Percentiles rank a stretch among this genome's conserved stretches.
Conservation (phyloP, 805 yeast species). For the Metschnikowia orientalis region DNA sequence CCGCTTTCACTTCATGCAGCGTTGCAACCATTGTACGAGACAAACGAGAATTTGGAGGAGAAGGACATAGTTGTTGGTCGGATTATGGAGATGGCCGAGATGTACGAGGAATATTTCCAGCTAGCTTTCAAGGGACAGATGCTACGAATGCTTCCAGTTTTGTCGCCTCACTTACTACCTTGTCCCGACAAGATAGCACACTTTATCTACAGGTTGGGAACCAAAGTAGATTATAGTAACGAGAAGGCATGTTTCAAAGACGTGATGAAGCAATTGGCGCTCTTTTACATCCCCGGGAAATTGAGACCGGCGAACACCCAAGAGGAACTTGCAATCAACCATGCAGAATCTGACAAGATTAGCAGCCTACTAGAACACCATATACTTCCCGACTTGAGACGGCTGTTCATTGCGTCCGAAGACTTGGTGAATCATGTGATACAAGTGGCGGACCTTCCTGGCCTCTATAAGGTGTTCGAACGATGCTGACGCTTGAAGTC, state of each 20-base stretch:
- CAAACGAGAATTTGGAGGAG: constrained; percentile 16
- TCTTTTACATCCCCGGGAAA: constrained; percentile 72
- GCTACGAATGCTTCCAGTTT: constrained; percentile 59
- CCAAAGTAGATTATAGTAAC: constrained; percentile 56
- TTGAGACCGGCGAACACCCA: constrained; percentile 30
- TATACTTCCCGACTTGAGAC: constrained; percentile 63
- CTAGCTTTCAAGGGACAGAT: constrained; percentile 26
- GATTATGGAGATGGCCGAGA: constrained; percentile 53
- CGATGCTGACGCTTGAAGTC: constrained; percentile 51
- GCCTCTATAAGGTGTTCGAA: constrained; percentile 87
- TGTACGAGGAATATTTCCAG: constrained; percentile 77
- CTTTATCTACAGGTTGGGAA: constrained; percentile 60
- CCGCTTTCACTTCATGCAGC: constrained; percentile 29
- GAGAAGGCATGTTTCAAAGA: constrained; percentile 69
- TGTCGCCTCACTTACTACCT: constrained; percentile 63
- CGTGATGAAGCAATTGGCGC: constrained; percentile 62
- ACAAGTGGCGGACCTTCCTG: constrained; percentile 89
- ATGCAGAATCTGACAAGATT: constrained; percentile 19
- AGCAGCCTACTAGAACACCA: constrained; percentile 47
- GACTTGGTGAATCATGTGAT: constrained; percentile 51
- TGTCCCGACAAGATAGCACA: constrained; percentile 57
- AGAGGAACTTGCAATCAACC: constrained; percentile 17
- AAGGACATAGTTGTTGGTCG: constrained; percentile 16
- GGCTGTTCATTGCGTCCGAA: constrained; percentile 60
- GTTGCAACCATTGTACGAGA: constrained; percentile 33